Percentiles rank a stretch among this genome's conserved stretches.
Evolutionary conservation across 169 alveolate species (phyloP).

Genomic region (Fabrea salina): DNA sequence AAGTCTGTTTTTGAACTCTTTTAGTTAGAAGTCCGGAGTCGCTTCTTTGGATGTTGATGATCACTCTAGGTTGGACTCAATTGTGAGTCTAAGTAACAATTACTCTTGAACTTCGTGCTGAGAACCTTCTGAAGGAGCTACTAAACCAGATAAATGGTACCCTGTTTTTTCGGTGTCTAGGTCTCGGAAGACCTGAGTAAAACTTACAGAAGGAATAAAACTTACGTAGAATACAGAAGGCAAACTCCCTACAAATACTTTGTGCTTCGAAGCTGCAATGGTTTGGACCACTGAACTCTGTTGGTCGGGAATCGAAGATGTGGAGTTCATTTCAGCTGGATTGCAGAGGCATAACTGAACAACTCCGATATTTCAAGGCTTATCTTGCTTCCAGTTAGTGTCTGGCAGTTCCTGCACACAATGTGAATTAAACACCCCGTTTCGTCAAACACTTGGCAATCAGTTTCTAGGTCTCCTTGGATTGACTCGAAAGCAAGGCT

Average conservation of each 20-base stretch:
- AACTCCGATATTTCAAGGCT: too few relatives aligned
- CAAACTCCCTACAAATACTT: not conserved
- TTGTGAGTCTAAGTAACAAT: too few relatives aligned
- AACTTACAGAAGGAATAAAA: constrained; percentile 16
- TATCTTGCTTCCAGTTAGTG: too few relatives aligned
- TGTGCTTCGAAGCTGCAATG: not conserved
- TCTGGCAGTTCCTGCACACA: too few relatives aligned
- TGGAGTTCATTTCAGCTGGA: not conserved
- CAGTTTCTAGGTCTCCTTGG: too few relatives aligned
- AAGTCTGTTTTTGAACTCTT: too few relatives aligned
- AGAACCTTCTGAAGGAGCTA: constrained; percentile 1
- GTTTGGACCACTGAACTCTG: not conserved
- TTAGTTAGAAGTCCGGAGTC: too few relatives aligned
- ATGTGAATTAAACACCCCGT: too few relatives aligned
- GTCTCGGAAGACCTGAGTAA: not conserved
- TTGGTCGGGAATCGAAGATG: constrained; percentile 27
- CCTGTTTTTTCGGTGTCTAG: not conserved
- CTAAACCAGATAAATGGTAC: not conserved
- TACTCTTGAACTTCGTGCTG: not conserved
- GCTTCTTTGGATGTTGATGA: too few relatives aligned
- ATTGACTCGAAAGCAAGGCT: too few relatives aligned
- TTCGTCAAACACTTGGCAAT: too few relatives aligned
- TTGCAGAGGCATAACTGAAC: constrained; percentile 1
- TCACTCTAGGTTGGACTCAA: too few relatives aligned
- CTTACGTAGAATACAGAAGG: not conserved